phyloP scores from a whole-genome alignment of 352 stramenopile species.

The Ophiocytium majus region DNA sequence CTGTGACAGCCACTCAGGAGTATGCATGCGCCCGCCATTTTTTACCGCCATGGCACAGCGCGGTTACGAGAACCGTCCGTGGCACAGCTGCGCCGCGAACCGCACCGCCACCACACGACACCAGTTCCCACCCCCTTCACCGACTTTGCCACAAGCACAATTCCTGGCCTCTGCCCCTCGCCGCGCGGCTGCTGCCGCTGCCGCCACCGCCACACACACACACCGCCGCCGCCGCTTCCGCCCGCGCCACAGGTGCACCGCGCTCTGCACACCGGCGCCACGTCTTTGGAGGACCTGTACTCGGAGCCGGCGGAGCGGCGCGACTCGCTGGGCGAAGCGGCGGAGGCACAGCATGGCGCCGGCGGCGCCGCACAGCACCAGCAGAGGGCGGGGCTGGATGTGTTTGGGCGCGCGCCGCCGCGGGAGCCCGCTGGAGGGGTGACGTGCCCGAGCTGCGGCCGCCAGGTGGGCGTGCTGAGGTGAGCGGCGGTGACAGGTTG shows the following conservation, averaged over 20 bases:
- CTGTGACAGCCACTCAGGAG: too few relatives aligned
- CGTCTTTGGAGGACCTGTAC: conserved; percentile 34
- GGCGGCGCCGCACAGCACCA: neutral
- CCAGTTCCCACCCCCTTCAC: neutral
- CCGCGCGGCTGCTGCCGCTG: too few relatives aligned
- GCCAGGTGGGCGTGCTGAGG: conserved; percentile 33
- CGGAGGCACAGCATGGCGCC: neutral
- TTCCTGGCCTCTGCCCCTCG: too few relatives aligned
- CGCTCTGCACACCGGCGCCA: conserved; percentile 44
- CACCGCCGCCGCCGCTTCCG: too few relatives aligned
- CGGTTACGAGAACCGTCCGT: too few relatives aligned
- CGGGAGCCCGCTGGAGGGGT: conserved; percentile 40
- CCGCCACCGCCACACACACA: too few relatives aligned
- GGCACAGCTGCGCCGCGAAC: neutral
- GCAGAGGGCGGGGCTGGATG: conserved; percentile 25
- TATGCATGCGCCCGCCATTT: too few relatives aligned
- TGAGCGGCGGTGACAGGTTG: too few relatives aligned
- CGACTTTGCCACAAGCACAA: too few relatives aligned
- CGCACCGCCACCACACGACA: neutral
- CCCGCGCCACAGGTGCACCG: conserved; percentile 34
- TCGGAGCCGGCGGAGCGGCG: conserved; percentile 31
- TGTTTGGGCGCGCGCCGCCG: conserved; percentile 40
- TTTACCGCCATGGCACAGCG: too few relatives aligned
- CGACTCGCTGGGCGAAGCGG: neutral
- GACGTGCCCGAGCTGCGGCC: conserved; percentile 40